Conservation (phyloP, 2,329 filamentous ascomycete species). For the Fusarium acutatum region DNA sequence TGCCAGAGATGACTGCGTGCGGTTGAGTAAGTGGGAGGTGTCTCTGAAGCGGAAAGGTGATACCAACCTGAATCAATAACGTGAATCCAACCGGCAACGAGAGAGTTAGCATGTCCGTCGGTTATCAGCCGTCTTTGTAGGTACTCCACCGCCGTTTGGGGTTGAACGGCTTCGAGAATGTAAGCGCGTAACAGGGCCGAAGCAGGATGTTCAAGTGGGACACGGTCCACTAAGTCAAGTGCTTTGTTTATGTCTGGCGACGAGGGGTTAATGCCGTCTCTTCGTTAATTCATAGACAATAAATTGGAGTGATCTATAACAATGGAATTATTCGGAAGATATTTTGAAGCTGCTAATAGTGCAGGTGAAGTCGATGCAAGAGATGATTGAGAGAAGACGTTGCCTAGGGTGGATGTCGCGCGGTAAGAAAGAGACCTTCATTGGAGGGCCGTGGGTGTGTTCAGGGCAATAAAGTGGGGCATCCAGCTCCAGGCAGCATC, state of each 20-base stretch:
- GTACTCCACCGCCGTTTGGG: background rate
- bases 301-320: fast-evolving
- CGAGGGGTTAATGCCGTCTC: fast-evolving
- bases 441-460: background rate
- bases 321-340: fast-evolving
- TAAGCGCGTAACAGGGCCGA: fast-evolving
- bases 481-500: background rate
- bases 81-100: background rate
- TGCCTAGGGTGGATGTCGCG: background rate
- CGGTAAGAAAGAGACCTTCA: background rate
- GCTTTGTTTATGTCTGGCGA: background rate
- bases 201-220: background rate
- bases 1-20: background rate
- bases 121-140: fast-evolving
- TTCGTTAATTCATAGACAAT: fast-evolving
- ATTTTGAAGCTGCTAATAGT: fast-evolving
- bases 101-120: background rate
- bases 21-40: fast-evolving
- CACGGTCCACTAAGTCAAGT: fast-evolving
- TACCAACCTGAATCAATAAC: background rate
- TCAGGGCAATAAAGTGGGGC: background rate
- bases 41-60: fast-evolving
- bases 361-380: background rate
- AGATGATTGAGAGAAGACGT: background rate
- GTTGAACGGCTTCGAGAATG: fast-evolving